Percentiles rank a stretch among this genome's conserved stretches.
Evolutionary conservation across 2,329 filamentous ascomycete species (phyloP).

Genomic region (Xylaria digitata): DNA sequence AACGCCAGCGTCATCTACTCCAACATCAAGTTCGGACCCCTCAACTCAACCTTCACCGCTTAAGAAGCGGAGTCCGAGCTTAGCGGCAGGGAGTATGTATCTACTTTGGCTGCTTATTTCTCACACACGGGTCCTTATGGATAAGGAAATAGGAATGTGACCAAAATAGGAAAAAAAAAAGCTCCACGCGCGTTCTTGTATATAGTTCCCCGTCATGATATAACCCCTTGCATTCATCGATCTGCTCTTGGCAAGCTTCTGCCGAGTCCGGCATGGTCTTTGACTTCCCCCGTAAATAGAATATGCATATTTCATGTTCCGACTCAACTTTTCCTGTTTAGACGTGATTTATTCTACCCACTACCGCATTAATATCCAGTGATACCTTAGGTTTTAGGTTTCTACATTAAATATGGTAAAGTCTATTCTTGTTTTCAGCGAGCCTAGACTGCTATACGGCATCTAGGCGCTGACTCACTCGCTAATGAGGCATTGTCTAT

Average conservation of each 20-base stretch:
- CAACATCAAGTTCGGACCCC: slow-evolving; percentile 62
- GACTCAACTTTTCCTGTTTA: neutral
- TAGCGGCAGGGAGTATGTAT: neutral
- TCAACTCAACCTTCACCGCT: slow-evolving; percentile 56
- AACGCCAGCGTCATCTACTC: slow-evolving; percentile 58
- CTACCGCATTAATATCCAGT: neutral
- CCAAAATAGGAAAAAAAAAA: neutral
- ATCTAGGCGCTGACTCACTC: too few relatives aligned
- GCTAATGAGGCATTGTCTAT: too few relatives aligned
- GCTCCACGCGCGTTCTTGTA: slow-evolving; percentile 29
- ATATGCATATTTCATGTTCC: slow-evolving; percentile 25
- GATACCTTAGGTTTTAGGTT: neutral
- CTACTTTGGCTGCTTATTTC: neutral
- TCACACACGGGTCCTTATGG: neutral
- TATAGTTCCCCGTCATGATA: slow-evolving; percentile 24
- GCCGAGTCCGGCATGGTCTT: slow-evolving; percentile 21
- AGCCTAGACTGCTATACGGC: too few relatives aligned
- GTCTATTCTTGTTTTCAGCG: too few relatives aligned
- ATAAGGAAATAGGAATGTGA: neutral
- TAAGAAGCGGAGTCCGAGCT: slow-evolving; percentile 17
- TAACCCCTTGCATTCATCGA: slow-evolving; percentile 30
- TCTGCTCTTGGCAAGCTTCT: slow-evolving; percentile 5
- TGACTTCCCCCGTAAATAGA: slow-evolving; percentile 28
- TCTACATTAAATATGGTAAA: too few relatives aligned
- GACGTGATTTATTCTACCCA: neutral